These are phyloP conservation scores for Coprinellus aureogranulatus DNA, from an alignment of 768 basidiomycete genomes.

Conservation along the genomic window DNA sequence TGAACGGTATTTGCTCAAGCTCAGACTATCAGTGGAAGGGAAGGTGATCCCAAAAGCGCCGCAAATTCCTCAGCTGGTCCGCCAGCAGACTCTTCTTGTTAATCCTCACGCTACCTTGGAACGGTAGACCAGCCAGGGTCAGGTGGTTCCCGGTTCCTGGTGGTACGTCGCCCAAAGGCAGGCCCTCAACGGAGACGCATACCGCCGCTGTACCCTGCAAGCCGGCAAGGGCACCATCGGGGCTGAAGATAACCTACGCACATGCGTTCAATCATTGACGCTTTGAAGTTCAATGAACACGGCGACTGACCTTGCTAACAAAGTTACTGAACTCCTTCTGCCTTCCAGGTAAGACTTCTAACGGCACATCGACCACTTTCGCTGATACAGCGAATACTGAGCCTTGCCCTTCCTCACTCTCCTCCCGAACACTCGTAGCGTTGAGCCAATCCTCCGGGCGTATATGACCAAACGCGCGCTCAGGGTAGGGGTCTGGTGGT, in stretches of 20 bases:
- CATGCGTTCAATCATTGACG: background rate
- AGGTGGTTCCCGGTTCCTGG: slow-evolving; percentile 28
- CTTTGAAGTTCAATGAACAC: background rate
- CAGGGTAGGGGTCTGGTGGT: slow-evolving; percentile 65
- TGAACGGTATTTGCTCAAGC: too few relatives aligned
- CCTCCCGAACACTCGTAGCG: slow-evolving; percentile 33
- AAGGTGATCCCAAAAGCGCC: background rate
- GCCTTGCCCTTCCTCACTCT: slow-evolving; percentile 43
- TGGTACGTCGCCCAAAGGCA: slow-evolving; percentile 45
- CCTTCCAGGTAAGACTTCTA: slow-evolving; percentile 76
- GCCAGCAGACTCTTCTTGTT: slow-evolving; percentile 48
- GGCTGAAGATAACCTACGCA: slow-evolving; percentile 63
- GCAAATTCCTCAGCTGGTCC: background rate
- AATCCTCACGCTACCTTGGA: slow-evolving; percentile 63
- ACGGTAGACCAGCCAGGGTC: slow-evolving; percentile 61
- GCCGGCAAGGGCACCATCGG: slow-evolving; percentile 66
- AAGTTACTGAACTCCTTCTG: slow-evolving; percentile 75
- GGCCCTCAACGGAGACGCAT: slow-evolving; percentile 53
- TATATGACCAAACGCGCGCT: slow-evolving; percentile 73
- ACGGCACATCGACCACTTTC: slow-evolving; percentile 67
- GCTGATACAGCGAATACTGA: slow-evolving; percentile 60
- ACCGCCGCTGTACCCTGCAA: slow-evolving; percentile 65
- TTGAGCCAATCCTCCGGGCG: slow-evolving; percentile 68
- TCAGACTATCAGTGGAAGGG: background rate
- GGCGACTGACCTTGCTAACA: slow-evolving; percentile 60